Conservation (phyloP, 1,139 yeast genomes). For the Chernovozyma sophiae-reginae region DNA sequence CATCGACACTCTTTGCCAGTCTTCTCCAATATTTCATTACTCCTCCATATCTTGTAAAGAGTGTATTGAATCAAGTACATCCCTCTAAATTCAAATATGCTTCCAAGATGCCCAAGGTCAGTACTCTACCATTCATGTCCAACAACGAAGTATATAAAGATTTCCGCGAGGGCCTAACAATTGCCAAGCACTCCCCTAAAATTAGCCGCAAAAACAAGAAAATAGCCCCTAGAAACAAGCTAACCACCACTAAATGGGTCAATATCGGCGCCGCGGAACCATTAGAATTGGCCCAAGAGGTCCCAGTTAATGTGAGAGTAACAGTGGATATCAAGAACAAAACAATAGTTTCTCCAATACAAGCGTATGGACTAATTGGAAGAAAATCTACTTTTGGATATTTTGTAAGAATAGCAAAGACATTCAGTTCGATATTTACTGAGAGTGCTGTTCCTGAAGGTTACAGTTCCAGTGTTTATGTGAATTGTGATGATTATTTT, state of each 20-base stretch:
- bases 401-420: constrained; percentile 62
- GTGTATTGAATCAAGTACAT: constrained; percentile 44
- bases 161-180: constrained; percentile 68
- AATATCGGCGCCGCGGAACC: constrained; percentile 64
- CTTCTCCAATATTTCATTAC: constrained; percentile 80
- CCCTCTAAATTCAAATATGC: constrained; percentile 63
- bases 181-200: constrained; percentile 48
- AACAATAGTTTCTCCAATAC: constrained; percentile 64
- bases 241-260: constrained; percentile 63
- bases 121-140: constrained; percentile 71
- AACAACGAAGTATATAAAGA: constrained; percentile 34
- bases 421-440: constrained; percentile 65
- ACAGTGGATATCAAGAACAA: constrained; percentile 66
- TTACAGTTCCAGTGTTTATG: constrained; percentile 62
- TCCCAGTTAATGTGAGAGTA: constrained; percentile 77
- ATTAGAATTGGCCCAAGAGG: constrained; percentile 57
- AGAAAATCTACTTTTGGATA: constrained; percentile 67
- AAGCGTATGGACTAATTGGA: constrained; percentile 66
- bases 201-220: constrained; percentile 33
- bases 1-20: constrained; percentile 53
- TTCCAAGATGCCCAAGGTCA: constrained; percentile 61
- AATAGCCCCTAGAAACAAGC: constrained; percentile 45
- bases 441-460: constrained; percentile 66
- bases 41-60: constrained; percentile 73
- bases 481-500: constrained; percentile 64